These are phyloP conservation scores for Clarireedia sp. DNA, from an alignment of 2,329 filamentous ascomycete species.

Conservation along the genomic window DNA sequence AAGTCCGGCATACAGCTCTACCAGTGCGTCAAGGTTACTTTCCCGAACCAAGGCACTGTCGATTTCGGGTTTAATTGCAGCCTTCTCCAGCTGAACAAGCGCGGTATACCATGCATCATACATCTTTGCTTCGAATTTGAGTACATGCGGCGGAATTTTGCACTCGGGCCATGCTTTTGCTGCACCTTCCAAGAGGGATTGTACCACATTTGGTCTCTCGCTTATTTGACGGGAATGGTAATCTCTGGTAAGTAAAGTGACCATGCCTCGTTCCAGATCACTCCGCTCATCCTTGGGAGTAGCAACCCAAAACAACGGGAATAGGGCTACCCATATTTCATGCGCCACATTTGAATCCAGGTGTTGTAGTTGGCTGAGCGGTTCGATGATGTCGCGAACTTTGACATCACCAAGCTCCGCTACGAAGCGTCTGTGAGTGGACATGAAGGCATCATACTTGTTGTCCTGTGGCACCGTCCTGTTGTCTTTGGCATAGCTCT, in stretches of 20 bases:
- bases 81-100: constrained; percentile 80
- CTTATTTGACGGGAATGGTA: constrained; percentile 93
- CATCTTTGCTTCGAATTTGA: constrained; percentile 89
- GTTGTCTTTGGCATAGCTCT: constrained; percentile 62
- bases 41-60: constrained; percentile 81
- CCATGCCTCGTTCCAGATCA: constrained; percentile 85
- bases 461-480: constrained; percentile 69
- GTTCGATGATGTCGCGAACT: constrained; percentile 81
- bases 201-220: constrained; percentile 89
- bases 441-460: constrained; percentile 71
- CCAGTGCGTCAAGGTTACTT: constrained; percentile 91
- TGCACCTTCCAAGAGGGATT: constrained; percentile 82
- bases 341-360: constrained; percentile 74
- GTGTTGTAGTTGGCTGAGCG: constrained; percentile 86
- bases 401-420: constrained; percentile 77
- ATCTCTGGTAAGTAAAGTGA: constrained; percentile 86
- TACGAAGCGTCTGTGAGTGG: constrained; percentile 74
- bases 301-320: constrained; percentile 90
- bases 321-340: constrained; percentile 83
- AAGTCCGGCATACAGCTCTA: constrained; percentile 82
- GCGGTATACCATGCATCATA: constrained; percentile 98
- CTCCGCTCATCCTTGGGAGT: constrained; percentile 78
- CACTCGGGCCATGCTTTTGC: constrained; percentile 79
- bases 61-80: constrained; percentile 67
- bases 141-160: constrained; percentile 88